Conservation (phyloP, 75 land plant species). For the Pinus albicaulis region DNA sequence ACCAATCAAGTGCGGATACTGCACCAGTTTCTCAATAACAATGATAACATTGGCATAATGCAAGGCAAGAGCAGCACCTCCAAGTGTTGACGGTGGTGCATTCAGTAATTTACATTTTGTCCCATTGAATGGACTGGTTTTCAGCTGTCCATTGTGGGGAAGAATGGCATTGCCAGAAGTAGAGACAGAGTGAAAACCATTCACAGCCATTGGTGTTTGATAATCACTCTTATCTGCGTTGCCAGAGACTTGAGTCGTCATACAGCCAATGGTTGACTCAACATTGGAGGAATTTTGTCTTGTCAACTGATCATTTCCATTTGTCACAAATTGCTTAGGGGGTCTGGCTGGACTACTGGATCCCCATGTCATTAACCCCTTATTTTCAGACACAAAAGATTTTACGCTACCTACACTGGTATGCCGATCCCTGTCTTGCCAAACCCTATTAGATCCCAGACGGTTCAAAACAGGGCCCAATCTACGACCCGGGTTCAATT, state of each 20-base stretch:
- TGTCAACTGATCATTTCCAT: neutral
- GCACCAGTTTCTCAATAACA: slow-evolving; percentile 83
- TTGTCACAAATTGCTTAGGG: neutral
- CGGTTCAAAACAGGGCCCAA: slow-evolving; percentile 13
- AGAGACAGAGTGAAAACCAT: slow-evolving; percentile 8
- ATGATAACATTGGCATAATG: slow-evolving; percentile 98
- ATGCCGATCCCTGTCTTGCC: slow-evolving; percentile 10
- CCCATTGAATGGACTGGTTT: slow-evolving; percentile 29
- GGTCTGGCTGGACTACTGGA: slow-evolving; percentile 5
- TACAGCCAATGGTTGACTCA: slow-evolving; percentile 21
- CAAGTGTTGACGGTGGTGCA: slow-evolving; percentile 81
- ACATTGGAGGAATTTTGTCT: neutral
- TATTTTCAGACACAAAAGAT: slow-evolving; percentile 8
- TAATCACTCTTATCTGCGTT: slow-evolving; percentile 16
- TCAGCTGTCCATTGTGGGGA: neutral
- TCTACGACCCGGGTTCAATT: slow-evolving; percentile 3
- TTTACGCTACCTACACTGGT: slow-evolving; percentile 1
- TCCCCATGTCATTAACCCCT: slow-evolving; percentile 7
- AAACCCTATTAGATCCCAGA: slow-evolving; percentile 4
- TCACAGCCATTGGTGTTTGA: slow-evolving; percentile 10
- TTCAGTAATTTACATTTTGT: slow-evolving; percentile 50
- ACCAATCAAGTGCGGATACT: slow-evolving; percentile 88
- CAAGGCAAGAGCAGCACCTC: slow-evolving; percentile 89
- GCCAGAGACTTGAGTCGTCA: slow-evolving; percentile 10
- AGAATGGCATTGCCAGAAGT: slow-evolving; percentile 4